Evolutionary conservation across 768 basidiomycete species (phyloP).

Genomic region (Pulveroboletus ravenelii): DNA sequence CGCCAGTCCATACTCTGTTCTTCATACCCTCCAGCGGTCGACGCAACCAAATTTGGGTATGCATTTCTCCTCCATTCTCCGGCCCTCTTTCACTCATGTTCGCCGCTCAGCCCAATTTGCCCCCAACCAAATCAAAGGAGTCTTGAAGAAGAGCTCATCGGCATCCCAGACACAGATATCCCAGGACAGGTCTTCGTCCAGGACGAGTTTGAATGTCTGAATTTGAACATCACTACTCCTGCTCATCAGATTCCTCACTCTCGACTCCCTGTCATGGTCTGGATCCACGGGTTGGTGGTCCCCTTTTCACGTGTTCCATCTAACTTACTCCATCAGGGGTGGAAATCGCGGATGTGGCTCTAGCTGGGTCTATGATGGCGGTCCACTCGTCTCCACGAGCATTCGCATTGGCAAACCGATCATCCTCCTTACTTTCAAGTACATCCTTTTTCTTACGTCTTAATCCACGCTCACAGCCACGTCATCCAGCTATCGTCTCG

Average conservation of each 20-base stretch:
- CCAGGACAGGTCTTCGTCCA: conserved; percentile 55
- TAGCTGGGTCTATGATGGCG: conserved; percentile 74
- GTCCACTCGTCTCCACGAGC: conserved; percentile 65
- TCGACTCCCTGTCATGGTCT: conserved; percentile 71
- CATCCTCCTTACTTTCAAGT: conserved; percentile 75
- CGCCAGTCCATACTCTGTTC: conserved; percentile 63
- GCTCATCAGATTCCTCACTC: conserved; percentile 49
- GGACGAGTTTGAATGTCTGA: conserved; percentile 76
- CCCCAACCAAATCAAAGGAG: conserved; percentile 53
- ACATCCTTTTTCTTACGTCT: conserved; percentile 30
- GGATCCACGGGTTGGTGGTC: conserved; percentile 73
- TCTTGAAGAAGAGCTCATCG: conserved; percentile 60
- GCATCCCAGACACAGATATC: conserved; percentile 47
- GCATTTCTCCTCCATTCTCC: conserved; percentile 17
- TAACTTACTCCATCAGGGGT: conserved; percentile 44
- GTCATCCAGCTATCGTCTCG: conserved; percentile 61
- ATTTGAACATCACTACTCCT: conserved; percentile 76
- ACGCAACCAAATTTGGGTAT: conserved; percentile 66
- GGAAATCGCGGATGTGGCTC: conserved; percentile 71
- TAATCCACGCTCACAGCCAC: conserved; percentile 8
- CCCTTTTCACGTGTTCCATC: conserved; percentile 5
- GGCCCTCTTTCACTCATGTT: conserved; percentile 1
- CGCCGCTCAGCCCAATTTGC: conserved; percentile 58
- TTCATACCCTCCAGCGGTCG: conserved; percentile 52
- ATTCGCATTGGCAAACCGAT: conserved; percentile 58